Base-by-base conservation (phyloP, 306 rosid species). In the Prinsepia uniflora region DNA sequence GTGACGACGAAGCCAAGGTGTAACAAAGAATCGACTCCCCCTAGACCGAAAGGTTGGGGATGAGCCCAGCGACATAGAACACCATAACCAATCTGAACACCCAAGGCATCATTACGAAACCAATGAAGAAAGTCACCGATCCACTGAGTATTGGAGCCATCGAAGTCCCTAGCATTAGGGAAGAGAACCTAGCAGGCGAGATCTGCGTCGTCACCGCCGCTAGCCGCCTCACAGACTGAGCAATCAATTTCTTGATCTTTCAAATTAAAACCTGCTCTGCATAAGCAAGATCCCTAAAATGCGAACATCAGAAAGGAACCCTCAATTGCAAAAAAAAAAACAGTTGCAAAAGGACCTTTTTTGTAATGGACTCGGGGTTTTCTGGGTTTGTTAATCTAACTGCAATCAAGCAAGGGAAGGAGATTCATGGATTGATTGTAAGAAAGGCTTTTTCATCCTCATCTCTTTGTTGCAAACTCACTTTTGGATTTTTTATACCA, bases 41-140 rank as follows among this genome's bases (percentile, higher is more conserved):
- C 54, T 87, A 18, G 75, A 87, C 49, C 7, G 92, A 87, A 54
- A 95, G 82, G 58, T 43, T 64, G 15, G 96, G 87, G 24, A 95
- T 78, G 20, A 94, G 19, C 42, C 91, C 97, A 11, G 82, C 97
- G 67, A 91, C 89, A 19, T 86, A 94, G 46, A 89, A 78, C 18
- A 94, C 57, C 92, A 86, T 84, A 0, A 85, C 79, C 80, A 91
- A 83, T 10, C 96, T 92, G 17, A 91, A 66, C 79, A 91, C 87
- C 99, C 97, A 95, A 0, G 99, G 96, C 97, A 95, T 89, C 76
- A 95, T 74, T 45, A 95, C 65, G 76, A 95, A 95, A 45, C 96
- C 97, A 34, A 95, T 78, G 20, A 95, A 85, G 83, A 95, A 95
- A 43, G 99, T 86, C 18, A 95, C 91, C 46, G 96, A 91, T 68